Evolutionary conservation across 2,329 filamentous ascomycete genomes (phyloP).

Genomic region (Emydomyces testavorans): DNA sequence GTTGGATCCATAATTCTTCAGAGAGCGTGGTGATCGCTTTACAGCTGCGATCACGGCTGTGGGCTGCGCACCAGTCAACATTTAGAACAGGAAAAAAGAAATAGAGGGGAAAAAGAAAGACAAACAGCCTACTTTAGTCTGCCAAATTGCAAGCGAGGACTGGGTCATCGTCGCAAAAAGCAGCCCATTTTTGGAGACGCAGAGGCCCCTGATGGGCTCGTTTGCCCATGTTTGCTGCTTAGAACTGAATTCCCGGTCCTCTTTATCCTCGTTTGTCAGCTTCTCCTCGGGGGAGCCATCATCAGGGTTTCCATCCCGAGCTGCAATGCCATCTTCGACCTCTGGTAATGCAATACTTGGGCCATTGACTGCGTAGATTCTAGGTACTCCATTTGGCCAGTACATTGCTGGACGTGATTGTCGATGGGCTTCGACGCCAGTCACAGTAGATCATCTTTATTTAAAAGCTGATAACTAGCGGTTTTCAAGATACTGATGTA

Average conservation of each 20-base stretch:
- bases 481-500: conserved; percentile 19
- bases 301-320: conserved; percentile 41
- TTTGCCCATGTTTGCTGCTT: conserved; percentile 36
- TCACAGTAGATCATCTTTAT: conserved; percentile 32
- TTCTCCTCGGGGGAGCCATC: conserved; percentile 14
- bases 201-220: conserved; percentile 61
- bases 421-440: conserved; percentile 19
- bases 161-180: conserved; percentile 78
- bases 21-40: conserved; percentile 65
- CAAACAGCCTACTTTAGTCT: conserved; percentile 59
- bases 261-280: conserved; percentile 25
- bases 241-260: conserved; percentile 21
- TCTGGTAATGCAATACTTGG: conserved; percentile 26
- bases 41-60: conserved; percentile 79
- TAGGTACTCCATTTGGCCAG: conserved; percentile 41
- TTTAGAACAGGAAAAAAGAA: conserved; percentile 19
- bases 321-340: conserved; percentile 21
- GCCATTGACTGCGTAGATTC: conserved; percentile 40
- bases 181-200: conserved; percentile 66
- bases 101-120: conserved; percentile 1
- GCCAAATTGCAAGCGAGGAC: conserved; percentile 86
- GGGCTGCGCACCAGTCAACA: conserved; percentile 47
- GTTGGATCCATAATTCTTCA: conserved; percentile 75
- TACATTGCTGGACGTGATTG: conserved; percentile 35
- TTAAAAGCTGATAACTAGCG: conserved; percentile 18